These are phyloP conservation scores for Puccinia polysora DNA, from an alignment of 1,284 basidiomycete species.

Conservation along the genomic window DNA sequence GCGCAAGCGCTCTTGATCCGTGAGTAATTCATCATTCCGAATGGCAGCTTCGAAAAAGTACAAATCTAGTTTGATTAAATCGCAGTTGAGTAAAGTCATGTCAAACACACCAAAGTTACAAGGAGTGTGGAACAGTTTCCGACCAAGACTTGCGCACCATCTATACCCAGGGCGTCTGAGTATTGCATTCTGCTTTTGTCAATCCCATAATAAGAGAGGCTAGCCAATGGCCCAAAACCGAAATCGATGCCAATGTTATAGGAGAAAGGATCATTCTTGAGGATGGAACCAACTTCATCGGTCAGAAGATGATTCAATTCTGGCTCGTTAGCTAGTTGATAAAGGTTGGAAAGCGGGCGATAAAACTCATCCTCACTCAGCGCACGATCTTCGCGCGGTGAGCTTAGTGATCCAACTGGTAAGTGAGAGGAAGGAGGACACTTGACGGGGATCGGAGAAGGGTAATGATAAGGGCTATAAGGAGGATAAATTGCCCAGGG, in stretches of 20 bases:
- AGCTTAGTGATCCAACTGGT: neutral
- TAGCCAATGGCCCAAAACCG: conserved; percentile 25
- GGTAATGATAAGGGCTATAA: conserved; percentile 17
- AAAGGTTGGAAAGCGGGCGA: neutral
- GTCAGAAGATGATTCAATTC: conserved; percentile 19
- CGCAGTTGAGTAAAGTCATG: too few species aligned
- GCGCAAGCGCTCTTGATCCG: conserved; percentile 26
- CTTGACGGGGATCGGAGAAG: neutral
- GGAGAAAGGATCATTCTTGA: conserved; percentile 22
- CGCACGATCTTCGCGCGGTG: neutral
- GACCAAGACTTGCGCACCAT: conserved; percentile 18
- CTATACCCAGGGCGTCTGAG: conserved; percentile 19
- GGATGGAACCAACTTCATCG: conserved; percentile 10
- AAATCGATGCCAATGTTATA: conserved; percentile 28
- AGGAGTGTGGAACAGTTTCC: neutral
- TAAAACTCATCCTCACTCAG: conserved; percentile 19
- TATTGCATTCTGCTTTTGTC: conserved; percentile 8
- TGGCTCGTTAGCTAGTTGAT: conserved; percentile 4
- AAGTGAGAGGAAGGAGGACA: neutral
- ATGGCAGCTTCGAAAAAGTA: conserved; percentile 36
- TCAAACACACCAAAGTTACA: neutral
- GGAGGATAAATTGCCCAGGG: neutral
- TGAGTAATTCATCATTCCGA: conserved; percentile 20
- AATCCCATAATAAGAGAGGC: conserved; percentile 27
- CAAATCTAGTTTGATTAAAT: conserved; percentile 24